Base-by-base conservation (phyloP, 805 yeast species). In the Wickerhamomyces chaumierensis region DNA sequence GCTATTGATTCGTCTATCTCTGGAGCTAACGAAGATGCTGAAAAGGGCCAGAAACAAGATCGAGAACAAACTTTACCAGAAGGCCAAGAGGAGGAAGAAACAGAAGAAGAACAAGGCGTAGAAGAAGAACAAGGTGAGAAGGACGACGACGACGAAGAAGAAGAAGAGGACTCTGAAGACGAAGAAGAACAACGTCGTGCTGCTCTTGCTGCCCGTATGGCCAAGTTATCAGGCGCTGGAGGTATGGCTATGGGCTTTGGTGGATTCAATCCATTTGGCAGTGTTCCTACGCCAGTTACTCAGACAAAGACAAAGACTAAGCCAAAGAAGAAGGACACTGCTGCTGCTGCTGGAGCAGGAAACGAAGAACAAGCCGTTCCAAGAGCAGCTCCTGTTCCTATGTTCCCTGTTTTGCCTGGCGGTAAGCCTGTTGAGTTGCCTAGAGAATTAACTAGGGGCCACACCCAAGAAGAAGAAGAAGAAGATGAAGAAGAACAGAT, bases 181-280 rank as follows among this genome's bases (percentile, higher is more conserved):
- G 82, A 75, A 33, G 94, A 83, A 53, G 92, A 82, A 44, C 66
- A 78, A 5, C 73, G 81, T 40, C 73, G 92, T 49, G 71, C 80
- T 36, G 84, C 80, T 6, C 65, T 90, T 38, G 78, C 94, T 17
- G 96, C 83, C 46, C 73, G 96, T 43, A 90, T 90, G 96, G 97
- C 98, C n/a, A 84, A 80, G 50, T 71, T 90, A 16, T 82, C 96
- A 1, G 94, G 95, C 17, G 78, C 77, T 13, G 76, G 78, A 59
- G 88, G 87, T 33, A 60, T 58, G 48, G 56, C 58, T 23, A n/a
- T n/a, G n/a, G 61, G 60, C 20, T 65, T 60, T 5, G 41, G 35
- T 11, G 53, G 53, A 1, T 65, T 65, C 42, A 65, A 65, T 37
- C 71, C 71, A 28, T 65, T 65, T 42, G 71, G 66, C 34, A 45